Conservation (phyloP, 2,329 filamentous ascomycete species). For the Purpureocillium lavendulum region DNA sequence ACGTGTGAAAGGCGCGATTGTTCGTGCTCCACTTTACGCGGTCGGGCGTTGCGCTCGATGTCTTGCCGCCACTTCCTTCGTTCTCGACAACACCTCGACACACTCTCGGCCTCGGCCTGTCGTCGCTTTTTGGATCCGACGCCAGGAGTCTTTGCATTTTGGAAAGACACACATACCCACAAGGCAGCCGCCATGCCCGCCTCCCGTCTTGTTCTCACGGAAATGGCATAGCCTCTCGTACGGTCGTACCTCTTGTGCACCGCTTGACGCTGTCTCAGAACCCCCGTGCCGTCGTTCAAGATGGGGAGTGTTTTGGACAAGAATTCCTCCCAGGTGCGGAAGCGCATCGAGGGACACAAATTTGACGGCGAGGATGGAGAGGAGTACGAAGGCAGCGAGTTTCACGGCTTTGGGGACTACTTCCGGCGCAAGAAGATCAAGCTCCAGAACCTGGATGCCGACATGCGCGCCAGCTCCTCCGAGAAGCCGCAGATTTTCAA, state of each 20-base stretch:
- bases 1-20: constrained; percentile 26
- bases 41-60: background rate
- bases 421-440: constrained; percentile 96
- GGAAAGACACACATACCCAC: no score
- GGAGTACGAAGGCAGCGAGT: constrained; percentile 80
- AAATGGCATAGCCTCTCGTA: no score
- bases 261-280: no score
- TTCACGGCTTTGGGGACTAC: constrained; percentile 86
- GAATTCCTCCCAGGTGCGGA: constrained; percentile 53
- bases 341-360: constrained; percentile 54
- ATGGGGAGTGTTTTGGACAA: constrained; percentile 57
- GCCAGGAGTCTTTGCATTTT: no score
- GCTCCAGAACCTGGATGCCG: constrained; percentile 84
- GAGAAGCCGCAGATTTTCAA: constrained; percentile 82
- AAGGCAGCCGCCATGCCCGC: no score
- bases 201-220: no score
- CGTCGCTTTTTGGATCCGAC: background rate
- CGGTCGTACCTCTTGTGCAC: no score
- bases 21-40: constrained; percentile 27
- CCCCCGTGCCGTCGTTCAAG: constrained; percentile 6
- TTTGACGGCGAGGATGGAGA: constrained; percentile 81
- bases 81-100: no score
- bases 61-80: constrained; percentile 2
- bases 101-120: background rate
- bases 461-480: constrained; percentile 60